phyloP scores from a whole-genome alignment of 495 filamentous ascomycete genomes.

The Xylaria grammica region DNA sequence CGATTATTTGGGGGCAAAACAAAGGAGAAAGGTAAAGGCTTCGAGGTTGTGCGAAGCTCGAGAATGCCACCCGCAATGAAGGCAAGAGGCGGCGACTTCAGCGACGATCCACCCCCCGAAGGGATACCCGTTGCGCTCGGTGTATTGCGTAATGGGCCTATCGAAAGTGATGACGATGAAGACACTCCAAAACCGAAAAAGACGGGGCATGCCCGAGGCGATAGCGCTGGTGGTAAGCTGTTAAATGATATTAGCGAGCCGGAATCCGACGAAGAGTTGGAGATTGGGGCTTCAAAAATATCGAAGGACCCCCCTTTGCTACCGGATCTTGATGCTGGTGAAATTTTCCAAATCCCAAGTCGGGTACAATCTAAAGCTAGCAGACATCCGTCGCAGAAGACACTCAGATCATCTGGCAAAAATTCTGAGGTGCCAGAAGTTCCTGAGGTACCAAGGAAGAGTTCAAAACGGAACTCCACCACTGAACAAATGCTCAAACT shows the following conservation, averaged over 20 bases:
- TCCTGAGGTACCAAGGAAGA: constrained; percentile 63
- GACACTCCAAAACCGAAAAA: constrained; percentile 37
- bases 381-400: constrained; percentile 35
- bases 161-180: constrained; percentile 65
- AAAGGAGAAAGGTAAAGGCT: constrained; percentile 91
- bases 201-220: constrained; percentile 26
- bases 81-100: constrained; percentile 57
- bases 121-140: constrained; percentile 64
- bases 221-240: constrained; percentile 45
- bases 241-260: constrained; percentile 52
- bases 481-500: constrained; percentile 29
- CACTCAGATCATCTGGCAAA: constrained; percentile 27
- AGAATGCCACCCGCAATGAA: constrained; percentile 69
- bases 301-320: constrained; percentile 62
- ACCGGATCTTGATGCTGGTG: constrained; percentile 65
- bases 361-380: constrained; percentile 66
- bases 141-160: constrained; percentile 60
- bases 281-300: constrained; percentile 50
- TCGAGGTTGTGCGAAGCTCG: constrained; percentile 91
- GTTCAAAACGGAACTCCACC: constrained; percentile 60
- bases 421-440: constrained; percentile 35
- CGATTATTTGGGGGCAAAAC: constrained; percentile 78
- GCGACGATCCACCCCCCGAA: constrained; percentile 55
- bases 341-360: constrained; percentile 68
- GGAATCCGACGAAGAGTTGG: constrained; percentile 40